Base-by-base conservation (phyloP, 2,329 filamentous ascomycete species). In the Aureobasidium sp. region DNA sequence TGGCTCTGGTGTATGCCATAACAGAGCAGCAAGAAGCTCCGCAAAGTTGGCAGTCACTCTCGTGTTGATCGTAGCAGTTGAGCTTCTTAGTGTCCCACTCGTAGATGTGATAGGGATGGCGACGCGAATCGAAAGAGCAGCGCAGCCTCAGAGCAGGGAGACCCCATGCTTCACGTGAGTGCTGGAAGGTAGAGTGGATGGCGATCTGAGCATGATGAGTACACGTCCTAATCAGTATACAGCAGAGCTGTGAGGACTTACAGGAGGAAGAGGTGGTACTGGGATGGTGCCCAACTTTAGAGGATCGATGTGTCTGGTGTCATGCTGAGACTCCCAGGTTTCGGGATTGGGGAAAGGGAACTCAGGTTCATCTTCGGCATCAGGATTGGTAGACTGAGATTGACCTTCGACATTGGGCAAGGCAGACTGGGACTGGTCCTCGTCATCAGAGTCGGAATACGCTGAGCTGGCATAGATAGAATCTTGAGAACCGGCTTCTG, bases 21-120 rank as follows among this genome's bases (percentile, higher is more conserved):
- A 61, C 61, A 13, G 47, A 52, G 57, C 66, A 67, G 62, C 66
- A 67, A 50, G 59, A 32, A n/a, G 41, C 58, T 17, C 63, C 47
- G 42, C 66, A 67, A 34, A 61, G 36, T 34, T 61, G 44, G 36
- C 66, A 67, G 29, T 56, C 44, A 42, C 52, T 50, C 50, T 62
- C 62, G 59, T 63, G 62, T n/a, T 20, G 44, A 8, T 44, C 42
- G 23, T 26, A 39, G 41, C 66, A 67, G 60, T 63, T 61, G n/a
- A 66, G 60, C 56, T 67, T 67, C 27, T 63, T 58, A 7, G 65
- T 65, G 41, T 64, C 32, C 65, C 65, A 67, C 20, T 36, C 27
- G 55, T 64, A 66, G 48, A 46, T 46, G 36, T 67, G 66, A 13
- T 52, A 57, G 8, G 66, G 66, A 42, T 67, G 66, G 23, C 60